Evolutionary conservation across 768 basidiomycete genomes (phyloP), one percentile per base, ranked within the genome.

Genomic region (Pleurotus djamor): DNA sequence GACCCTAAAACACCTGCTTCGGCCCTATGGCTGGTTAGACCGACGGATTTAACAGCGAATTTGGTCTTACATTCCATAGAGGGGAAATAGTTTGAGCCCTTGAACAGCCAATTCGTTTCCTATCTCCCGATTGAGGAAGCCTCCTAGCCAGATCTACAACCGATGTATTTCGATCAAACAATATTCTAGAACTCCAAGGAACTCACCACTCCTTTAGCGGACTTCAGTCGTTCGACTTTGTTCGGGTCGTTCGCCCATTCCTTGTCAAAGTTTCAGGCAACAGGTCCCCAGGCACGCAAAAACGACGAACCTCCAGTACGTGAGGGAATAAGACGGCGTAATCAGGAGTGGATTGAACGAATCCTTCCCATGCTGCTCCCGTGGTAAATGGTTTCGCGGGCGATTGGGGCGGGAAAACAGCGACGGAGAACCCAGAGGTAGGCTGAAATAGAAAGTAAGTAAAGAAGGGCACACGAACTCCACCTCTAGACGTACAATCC

Each of bases 351-450:
- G 34, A 16, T n/a, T 28, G 16, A 4, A 37, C 48, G 38, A 57
- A 54, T 17, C 58, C 66, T 28, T 66, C 38, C 4, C 66, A 60
- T 1, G 67, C 51, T 7, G 50, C 52, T 6, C 63, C 61, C 2
- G 69, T 61, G 10, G 63, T 68, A 9, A 65, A 67, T 1, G 61
- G 17, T 3, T 58, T 49, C 4, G 69, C 58, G 21, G 69, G 67
- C 4, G 59, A 37, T 28, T 60, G 52, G 2, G 70, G 69, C n/a
- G 61, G 60, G 59, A 64, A 68, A 5, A 57, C 52, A 2, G 65
- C 63, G 3, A 69, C 35, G 2, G 63, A 57, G 1, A 64, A 47
- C 1, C 70, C 70, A 14, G 57, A 14, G n/a, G 48, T n/a, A 10
- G 60, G 21, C 60, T 61, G 28, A 48, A 8, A 17, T n/a, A 28